A percentile compares a stretch with the other conserved stretches of the same genome.
Evolutionary conservation across 2,329 filamentous ascomycete genomes (phyloP).

Genomic region (Periconia sp.): DNA sequence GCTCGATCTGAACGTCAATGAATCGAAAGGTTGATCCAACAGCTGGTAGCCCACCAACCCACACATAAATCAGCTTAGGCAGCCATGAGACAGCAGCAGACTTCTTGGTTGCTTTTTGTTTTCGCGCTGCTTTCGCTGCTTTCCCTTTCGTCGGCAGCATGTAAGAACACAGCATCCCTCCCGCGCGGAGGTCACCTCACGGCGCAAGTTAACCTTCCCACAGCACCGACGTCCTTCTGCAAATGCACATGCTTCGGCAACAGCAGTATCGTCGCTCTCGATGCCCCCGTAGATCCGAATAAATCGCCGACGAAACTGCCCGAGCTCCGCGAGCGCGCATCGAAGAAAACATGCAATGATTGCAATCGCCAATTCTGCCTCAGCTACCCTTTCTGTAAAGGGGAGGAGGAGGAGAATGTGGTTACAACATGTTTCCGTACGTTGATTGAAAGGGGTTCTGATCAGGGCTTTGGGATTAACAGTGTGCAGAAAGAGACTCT

Average conservation of each 20-base stretch:
- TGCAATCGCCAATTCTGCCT: constrained; percentile 70
- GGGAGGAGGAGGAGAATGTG: constrained; percentile 64
- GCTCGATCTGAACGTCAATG: constrained; percentile 2
- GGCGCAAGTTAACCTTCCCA: constrained; percentile 3
- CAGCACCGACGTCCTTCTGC: constrained; percentile 65
- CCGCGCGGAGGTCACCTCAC: background rate
- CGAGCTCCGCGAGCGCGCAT: constrained; percentile 25
- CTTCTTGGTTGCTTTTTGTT: constrained; percentile 24
- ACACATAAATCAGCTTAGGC: background rate
- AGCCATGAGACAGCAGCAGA: constrained; percentile 24
- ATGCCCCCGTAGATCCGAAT: constrained; percentile 43
- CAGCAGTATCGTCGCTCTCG: constrained; percentile 67
- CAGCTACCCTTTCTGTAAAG: constrained; percentile 63
- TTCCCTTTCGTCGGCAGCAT: constrained; percentile 45
- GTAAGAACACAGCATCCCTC: constrained; percentile 30
- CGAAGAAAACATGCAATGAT: constrained; percentile 60
- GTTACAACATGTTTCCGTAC: constrained; percentile 67
- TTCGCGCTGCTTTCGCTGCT: constrained; percentile 38
- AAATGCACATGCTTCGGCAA: constrained; percentile 72
- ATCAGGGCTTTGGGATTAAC: constrained; percentile 2
- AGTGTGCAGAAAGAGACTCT: constrained; percentile 61
- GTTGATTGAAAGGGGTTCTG: constrained; percentile 14
- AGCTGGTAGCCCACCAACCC: background rate
- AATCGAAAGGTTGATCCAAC: background rate
- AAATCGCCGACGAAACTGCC: constrained; percentile 25